A percentile compares a stretch with the other conserved stretches of the same genome.
These are phyloP conservation scores for Argentina anserina DNA, from an alignment of 306 rosid species.

Conservation along the genomic window DNA sequence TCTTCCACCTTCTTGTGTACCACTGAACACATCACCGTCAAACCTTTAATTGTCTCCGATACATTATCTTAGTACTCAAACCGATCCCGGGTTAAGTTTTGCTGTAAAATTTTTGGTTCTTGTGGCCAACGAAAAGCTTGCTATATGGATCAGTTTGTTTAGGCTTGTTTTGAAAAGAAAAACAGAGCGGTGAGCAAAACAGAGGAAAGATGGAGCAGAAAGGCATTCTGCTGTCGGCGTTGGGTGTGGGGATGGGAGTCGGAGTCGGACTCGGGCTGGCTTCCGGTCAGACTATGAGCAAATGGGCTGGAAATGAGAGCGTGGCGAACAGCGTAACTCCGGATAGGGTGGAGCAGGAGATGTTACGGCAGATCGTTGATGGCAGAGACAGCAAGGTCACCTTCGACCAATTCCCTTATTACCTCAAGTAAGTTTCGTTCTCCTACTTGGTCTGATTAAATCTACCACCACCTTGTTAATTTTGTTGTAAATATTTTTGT, in stretches of 20 bases:
- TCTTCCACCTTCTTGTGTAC: neutral
- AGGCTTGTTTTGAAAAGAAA: neutral
- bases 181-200: neutral
- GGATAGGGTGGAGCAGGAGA: conserved; percentile 57
- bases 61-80: neutral
- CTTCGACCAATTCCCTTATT: conserved; percentile 72
- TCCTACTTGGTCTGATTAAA: neutral
- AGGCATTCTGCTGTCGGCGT: conserved; percentile 63
- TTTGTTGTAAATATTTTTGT: neutral
- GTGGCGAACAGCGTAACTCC: conserved; percentile 37
- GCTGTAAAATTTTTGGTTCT: neutral
- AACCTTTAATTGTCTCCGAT: neutral
- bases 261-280: conserved; percentile 90
- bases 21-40: neutral
- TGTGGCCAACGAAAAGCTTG: neutral
- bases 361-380: conserved; percentile 53
- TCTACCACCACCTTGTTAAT: neutral
- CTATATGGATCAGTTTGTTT: neutral
- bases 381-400: conserved; percentile 78
- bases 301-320: conserved; percentile 36
- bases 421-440: conserved; percentile 47
- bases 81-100: neutral
- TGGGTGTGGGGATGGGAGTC: conserved; percentile 81
- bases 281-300: conserved; percentile 56
- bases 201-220: conserved; percentile 64